Base-by-base conservation (phyloP, 2,329 filamentous ascomycete species). In the Epichloe scottii region DNA sequence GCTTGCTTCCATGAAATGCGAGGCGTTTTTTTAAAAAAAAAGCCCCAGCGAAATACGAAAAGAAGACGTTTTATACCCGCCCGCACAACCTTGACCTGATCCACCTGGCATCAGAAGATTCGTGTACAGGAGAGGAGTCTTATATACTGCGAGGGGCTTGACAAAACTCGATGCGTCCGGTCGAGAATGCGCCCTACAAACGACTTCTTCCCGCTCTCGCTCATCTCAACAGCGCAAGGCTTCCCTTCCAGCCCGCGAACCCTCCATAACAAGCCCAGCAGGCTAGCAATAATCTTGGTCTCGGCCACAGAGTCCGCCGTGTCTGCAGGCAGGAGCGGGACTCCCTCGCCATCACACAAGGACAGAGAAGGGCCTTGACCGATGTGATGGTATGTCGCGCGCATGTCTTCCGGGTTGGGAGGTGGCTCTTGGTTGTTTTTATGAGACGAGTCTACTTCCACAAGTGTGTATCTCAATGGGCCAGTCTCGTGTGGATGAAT, bases 181-280 rank as follows among this genome's bases (percentile, higher is more conserved):
- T 21, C 21, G 21, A 21, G 21, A 21, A 21, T 21, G 21, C 21
- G 23, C 23, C 39, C 39, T 42, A 4, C 5, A 42, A 42, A 11
- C 17, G 39, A 11, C 39, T 42, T 42, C 39, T 42, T 42, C 17
- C 17, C 19, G 17, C 14, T 19, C 39, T 42, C 14, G 15, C 14
- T 6, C 39, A 8, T 11, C 10, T 42, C 14, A 14, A n/a, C 17
- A 5, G 39, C n/a, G 15, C 2, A n/a, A 12, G 7, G 39, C 19
- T 41, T 45, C 10, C 21, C n/a, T 38, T 46, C 17, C 42, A 40
- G 45, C 17, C 21, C 41, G 14, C 48, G 42, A 0, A 46, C 42
- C 42, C 41, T 50, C 48, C 48, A 14, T 30, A 40, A 39, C 23
- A 48, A 26, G 33, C 35, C 46, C n/a, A 48, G 46, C n/a, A 48